phyloP scores from a whole-genome alignment of 257 asterid species.

The Craterostigma plantagineum region DNA sequence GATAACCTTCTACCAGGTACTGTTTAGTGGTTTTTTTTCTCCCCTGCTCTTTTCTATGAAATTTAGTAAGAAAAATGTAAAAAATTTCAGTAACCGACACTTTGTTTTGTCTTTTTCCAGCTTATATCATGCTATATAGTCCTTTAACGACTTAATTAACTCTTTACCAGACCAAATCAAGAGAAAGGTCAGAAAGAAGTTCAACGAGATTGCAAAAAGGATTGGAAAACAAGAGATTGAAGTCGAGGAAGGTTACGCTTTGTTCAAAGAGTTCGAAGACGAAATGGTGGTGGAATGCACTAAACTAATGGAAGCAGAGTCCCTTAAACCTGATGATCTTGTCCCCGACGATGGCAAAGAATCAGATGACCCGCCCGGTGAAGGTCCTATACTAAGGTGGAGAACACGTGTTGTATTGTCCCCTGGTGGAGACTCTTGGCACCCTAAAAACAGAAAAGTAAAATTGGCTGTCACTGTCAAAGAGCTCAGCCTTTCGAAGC shows the following conservation, averaged over 20 bases:
- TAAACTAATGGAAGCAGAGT: constrained; percentile 44
- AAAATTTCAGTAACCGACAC: not conserved
- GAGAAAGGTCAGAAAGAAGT: constrained; percentile 55
- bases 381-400: constrained; percentile 91
- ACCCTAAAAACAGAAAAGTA: constrained; percentile 75
- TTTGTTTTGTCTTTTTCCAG: not conserved
- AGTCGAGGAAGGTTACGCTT: constrained; percentile 61
- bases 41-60: too few relatives aligned
- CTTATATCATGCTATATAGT: not conserved
- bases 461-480: constrained; percentile 66
- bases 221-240: constrained; percentile 66
- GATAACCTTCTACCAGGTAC: constrained; percentile 85
- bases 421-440: constrained; percentile 97
- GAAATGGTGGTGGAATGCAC: constrained; percentile 60
- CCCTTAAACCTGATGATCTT: constrained; percentile 16
- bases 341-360: constrained; percentile 21
- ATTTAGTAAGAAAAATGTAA: too few relatives aligned
- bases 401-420: constrained; percentile 53
- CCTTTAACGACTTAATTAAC: not conserved
- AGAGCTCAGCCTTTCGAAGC: constrained; percentile 67
- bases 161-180: constrained; percentile 45
- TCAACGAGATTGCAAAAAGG: constrained; percentile 61
- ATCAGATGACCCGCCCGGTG: constrained; percentile 67
- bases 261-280: constrained; percentile 85
- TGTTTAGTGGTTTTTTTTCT: constrained; percentile 6